phyloP scores from a whole-genome alignment of 495 filamentous ascomycete species.

The Penicillium canariense region DNA sequence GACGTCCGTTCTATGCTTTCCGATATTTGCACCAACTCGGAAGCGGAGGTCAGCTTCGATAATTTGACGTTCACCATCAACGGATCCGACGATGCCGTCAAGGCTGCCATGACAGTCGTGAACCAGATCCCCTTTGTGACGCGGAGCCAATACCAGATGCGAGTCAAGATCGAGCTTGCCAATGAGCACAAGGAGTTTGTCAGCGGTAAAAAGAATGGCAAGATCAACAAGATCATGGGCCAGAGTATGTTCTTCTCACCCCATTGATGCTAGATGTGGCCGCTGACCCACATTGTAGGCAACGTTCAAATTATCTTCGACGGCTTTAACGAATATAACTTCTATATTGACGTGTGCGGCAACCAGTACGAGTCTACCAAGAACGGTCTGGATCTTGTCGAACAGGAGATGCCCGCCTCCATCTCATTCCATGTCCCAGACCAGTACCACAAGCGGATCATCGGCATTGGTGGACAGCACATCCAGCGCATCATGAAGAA shows the following conservation, averaged over 20 bases:
- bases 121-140: slow-evolving; percentile 87
- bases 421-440: slow-evolving; percentile 99
- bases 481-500: slow-evolving; percentile 99
- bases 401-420: slow-evolving; percentile 98
- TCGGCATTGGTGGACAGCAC: slow-evolving; percentile 96
- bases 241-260: slow-evolving; percentile 58
- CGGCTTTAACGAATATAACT: slow-evolving; percentile 98
- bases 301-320: slow-evolving; percentile 99
- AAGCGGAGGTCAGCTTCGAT: slow-evolving; percentile 91
- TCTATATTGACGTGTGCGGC: slow-evolving; percentile 97
- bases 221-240: slow-evolving; percentile 99
- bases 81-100: slow-evolving; percentile 92
- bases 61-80: slow-evolving; percentile 91
- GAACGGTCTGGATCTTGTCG: slow-evolving; percentile 84
- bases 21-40: slow-evolving; percentile 94
- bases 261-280: not conserved
- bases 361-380: slow-evolving; percentile 88
- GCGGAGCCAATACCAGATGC: slow-evolving; percentile 83
- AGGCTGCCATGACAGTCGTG: slow-evolving; percentile 87
- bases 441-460: slow-evolving; percentile 99
- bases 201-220: slow-evolving; percentile 98
- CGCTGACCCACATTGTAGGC: slow-evolving; percentile 40
- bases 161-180: slow-evolving; percentile 96
- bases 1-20: slow-evolving; percentile 88
- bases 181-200: slow-evolving; percentile 99